These are phyloP conservation scores for Thuidium tamariscinum DNA, from an alignment of 225 moss, liverwort and hornwort species.

Conservation along the genomic window DNA sequence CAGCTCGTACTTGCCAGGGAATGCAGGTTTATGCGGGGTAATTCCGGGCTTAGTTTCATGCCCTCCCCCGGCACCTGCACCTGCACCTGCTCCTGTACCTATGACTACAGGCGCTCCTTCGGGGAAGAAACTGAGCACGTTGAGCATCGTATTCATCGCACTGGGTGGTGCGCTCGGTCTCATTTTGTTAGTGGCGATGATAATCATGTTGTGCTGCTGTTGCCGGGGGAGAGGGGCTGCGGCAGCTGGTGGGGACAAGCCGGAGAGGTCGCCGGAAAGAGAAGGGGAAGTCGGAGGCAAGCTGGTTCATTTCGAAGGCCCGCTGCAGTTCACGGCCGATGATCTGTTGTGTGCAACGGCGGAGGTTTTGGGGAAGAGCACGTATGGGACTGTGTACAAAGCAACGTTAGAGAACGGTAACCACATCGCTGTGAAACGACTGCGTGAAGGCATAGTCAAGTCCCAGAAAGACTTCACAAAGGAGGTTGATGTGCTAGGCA, in stretches of 20 bases:
- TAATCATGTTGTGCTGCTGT: slow-evolving; percentile 43
- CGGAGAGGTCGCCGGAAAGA: slow-evolving; percentile 50
- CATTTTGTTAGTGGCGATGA: slow-evolving; percentile 37
- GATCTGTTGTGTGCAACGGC: slow-evolving; percentile 84
- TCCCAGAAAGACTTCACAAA: slow-evolving; percentile 71
- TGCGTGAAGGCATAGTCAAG: slow-evolving; percentile 79
- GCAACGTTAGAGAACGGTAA: slow-evolving; percentile 74
- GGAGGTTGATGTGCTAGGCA: slow-evolving; percentile 64
- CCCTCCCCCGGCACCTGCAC: not conserved
- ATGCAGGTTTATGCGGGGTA: slow-evolving; percentile 46
- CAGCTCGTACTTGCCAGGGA: slow-evolving; percentile 34
- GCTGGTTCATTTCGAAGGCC: slow-evolving; percentile 79
- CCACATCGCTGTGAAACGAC: slow-evolving; percentile 65
- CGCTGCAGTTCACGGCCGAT: slow-evolving; percentile 64
- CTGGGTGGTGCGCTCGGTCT: slow-evolving; percentile 41
- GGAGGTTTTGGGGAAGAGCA: slow-evolving; percentile 85
- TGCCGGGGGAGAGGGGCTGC: slow-evolving; percentile 29
- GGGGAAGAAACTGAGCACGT: slow-evolving; percentile 10
- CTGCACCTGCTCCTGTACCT: not conserved
- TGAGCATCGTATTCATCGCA: slow-evolving; percentile 39
- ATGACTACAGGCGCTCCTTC: not conserved
- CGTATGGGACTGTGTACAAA: slow-evolving; percentile 88
- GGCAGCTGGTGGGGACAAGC: slow-evolving; percentile 24
- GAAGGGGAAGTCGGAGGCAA: slow-evolving; percentile 62
- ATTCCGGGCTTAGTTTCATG: slow-evolving; percentile 28